These are phyloP conservation scores for Coniochaeta ligniaria DNA, from an alignment of 2,329 filamentous ascomycete species.

Conservation along the genomic window DNA sequence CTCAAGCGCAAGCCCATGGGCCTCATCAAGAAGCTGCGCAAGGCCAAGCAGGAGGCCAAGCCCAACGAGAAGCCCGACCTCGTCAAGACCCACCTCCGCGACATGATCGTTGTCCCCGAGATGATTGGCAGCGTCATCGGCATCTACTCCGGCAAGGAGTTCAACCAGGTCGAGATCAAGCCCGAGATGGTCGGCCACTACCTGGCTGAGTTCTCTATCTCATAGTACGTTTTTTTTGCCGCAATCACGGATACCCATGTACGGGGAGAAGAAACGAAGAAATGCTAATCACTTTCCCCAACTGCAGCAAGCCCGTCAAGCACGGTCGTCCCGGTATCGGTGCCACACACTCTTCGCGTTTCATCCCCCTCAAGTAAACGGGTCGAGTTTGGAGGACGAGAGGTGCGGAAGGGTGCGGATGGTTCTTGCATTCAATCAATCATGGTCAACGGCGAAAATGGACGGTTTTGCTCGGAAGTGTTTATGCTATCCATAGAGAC, in stretches of 20 bases:
- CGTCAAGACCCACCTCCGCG: slow-evolving; percentile 98
- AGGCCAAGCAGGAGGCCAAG: slow-evolving; percentile 97
- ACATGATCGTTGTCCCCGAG: slow-evolving; percentile 99
- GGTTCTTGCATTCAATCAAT: slow-evolving; percentile 43
- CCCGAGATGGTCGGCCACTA: slow-evolving; percentile 99
- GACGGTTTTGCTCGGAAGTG: slow-evolving; percentile 39
- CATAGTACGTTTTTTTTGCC: slow-evolving; percentile 67
- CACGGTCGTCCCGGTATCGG: slow-evolving; percentile 99
- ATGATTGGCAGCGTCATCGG: slow-evolving; percentile 99
- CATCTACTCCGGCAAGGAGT: slow-evolving; percentile 99
- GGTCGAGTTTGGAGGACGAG: not conserved
- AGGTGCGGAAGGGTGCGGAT: slow-evolving; percentile 17
- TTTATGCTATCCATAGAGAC: slow-evolving; percentile 10
- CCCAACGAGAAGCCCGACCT: slow-evolving; percentile 99
- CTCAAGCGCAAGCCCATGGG: slow-evolving; percentile 99
- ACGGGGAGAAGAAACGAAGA: not conserved
- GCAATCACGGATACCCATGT: not conserved
- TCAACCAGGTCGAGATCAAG: slow-evolving; percentile 99
- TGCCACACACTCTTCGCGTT: slow-evolving; percentile 99
- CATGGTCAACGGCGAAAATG: slow-evolving; percentile 49
- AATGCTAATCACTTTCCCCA: slow-evolving; percentile 38
- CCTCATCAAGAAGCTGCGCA: slow-evolving; percentile 99
- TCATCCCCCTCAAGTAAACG: slow-evolving; percentile 98
- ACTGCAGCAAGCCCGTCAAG: slow-evolving; percentile 92
- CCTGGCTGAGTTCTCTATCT: slow-evolving; percentile 98